Evolutionary conservation across 2,329 filamentous ascomycete species (phyloP).

Genomic region (Claviceps sp.): DNA sequence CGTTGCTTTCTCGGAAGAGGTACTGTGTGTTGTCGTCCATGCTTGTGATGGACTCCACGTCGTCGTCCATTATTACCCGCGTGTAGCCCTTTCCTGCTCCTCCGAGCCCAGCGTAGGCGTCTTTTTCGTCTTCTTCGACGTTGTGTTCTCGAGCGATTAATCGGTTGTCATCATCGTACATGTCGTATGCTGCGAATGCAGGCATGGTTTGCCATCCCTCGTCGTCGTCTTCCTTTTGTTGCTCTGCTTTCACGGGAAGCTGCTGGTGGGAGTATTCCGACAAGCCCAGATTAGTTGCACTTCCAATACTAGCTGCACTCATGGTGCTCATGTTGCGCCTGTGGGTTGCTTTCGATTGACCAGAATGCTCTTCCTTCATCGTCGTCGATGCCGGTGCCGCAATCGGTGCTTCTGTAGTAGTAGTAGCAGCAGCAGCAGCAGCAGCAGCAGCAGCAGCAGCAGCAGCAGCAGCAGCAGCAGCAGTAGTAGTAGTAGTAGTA

Average conservation of each 20-base stretch:
- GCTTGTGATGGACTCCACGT: conserved; percentile 84
- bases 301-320: conserved; percentile 17
- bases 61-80: conserved; percentile 85
- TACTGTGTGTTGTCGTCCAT: conserved; percentile 97
- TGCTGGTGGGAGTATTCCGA: conserved; percentile 93
- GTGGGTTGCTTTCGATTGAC: conserved; percentile 11
- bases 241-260: conserved; percentile 43
- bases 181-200: conserved; percentile 79
- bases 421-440: neutral
- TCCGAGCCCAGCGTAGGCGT: conserved; percentile 64
- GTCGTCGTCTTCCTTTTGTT: conserved; percentile 43
- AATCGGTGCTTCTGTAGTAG: neutral
- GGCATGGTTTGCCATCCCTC: conserved; percentile 89
- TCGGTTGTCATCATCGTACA: conserved; percentile 88
- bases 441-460: too few species aligned
- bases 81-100: conserved; percentile 94
- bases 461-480: too few species aligned
- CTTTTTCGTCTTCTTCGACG: conserved; percentile 51
- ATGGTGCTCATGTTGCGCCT: conserved; percentile 26
- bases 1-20: conserved; percentile 63
- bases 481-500: neutral
- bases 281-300: conserved; percentile 11
- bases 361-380: conserved; percentile 1
- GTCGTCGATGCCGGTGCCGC: neutral
- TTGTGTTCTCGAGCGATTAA: conserved; percentile 73